phyloP scores from a whole-genome alignment of 139 green algal species.

The Volvox reticuliferus region DNA sequence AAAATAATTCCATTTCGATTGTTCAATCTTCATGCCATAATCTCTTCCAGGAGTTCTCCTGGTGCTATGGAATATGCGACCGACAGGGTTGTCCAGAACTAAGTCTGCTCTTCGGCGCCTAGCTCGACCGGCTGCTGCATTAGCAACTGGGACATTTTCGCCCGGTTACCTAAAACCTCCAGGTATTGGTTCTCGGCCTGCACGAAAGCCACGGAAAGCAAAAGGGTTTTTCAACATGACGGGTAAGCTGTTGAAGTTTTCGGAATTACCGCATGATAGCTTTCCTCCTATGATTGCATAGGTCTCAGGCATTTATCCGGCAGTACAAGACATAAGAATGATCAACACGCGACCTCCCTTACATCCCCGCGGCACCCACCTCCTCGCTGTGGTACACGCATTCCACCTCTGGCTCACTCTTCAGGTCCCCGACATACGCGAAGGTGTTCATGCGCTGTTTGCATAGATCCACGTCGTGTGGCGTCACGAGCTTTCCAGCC shows the following conservation, averaged over 20 bases:
- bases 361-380: neutral
- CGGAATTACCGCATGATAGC: no score
- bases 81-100: no score
- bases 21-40: no score
- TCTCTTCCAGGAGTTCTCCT: no score
- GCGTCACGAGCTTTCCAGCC: slow-evolving; percentile 75
- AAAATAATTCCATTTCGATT: no score
- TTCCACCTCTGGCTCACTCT: slow-evolving; percentile 86
- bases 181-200: slow-evolving; percentile 68
- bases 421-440: slow-evolving; percentile 97
- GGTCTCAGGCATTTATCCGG: no score
- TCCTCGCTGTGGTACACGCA: slow-evolving; percentile 98
- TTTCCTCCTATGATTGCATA: no score
- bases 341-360: neutral
- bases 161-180: slow-evolving; percentile 27
- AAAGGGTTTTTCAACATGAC: neutral
- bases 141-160: slow-evolving; percentile 31
- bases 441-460: slow-evolving; percentile 99
- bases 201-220: neutral
- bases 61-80: no score
- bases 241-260: neutral
- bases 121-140: neutral
- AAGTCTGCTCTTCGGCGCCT: neutral
- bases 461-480: slow-evolving; percentile 86
- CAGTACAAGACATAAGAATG: no score